Percentiles rank a stretch among this genome's conserved stretches.
phyloP scores from a whole-genome alignment of 495 filamentous ascomycete species.

The Penicillium cosmopolitanum region DNA sequence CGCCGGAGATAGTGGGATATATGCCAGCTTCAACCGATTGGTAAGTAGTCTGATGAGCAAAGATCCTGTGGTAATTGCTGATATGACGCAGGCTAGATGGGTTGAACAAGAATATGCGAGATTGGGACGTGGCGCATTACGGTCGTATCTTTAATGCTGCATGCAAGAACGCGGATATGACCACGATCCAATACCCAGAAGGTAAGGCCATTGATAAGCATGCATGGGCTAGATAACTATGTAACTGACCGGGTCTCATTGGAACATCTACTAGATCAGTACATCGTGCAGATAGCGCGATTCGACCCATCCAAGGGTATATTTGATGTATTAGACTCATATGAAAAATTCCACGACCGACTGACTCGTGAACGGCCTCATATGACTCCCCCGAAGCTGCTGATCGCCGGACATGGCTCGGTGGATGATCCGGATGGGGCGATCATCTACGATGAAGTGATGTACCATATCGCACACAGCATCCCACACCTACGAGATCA shows the following conservation, averaged over 20 bases:
- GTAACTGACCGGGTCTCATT: conserved; percentile 2
- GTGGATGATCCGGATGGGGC: conserved; percentile 85
- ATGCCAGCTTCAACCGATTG: conserved; percentile 88
- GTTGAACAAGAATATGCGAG: conserved; percentile 75
- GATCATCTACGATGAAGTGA: conserved; percentile 70
- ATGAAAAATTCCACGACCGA: conserved; percentile 69
- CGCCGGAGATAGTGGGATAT: conserved; percentile 69
- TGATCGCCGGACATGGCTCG: conserved; percentile 79
- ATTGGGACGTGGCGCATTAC: conserved; percentile 78
- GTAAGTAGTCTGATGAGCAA: conserved; percentile 29
- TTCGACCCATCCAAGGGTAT: conserved; percentile 92
- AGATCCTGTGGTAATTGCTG: conserved; percentile 12
- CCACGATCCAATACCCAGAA: conserved; percentile 67
- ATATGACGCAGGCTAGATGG: conserved; percentile 69
- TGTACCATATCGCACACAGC: conserved; percentile 64
- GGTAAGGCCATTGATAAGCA: conserved; percentile 37
- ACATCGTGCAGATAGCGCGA: conserved; percentile 81
- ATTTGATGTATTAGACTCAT: conserved; percentile 76
- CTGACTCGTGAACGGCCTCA: conserved; percentile 49
- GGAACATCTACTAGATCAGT: conserved; percentile 51
- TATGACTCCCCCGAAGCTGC: conserved; percentile 67
- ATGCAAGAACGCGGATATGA: conserved; percentile 59
- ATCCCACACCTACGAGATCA: conserved; percentile 55
- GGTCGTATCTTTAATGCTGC: conserved; percentile 71
- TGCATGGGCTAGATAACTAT: conserved; percentile 38